Evolutionary conservation across 192 early-diverging fungal species (phyloP), one percentile per base, ranked within the genome.

Genomic region (Phycomyces blakesleeanus): DNA sequence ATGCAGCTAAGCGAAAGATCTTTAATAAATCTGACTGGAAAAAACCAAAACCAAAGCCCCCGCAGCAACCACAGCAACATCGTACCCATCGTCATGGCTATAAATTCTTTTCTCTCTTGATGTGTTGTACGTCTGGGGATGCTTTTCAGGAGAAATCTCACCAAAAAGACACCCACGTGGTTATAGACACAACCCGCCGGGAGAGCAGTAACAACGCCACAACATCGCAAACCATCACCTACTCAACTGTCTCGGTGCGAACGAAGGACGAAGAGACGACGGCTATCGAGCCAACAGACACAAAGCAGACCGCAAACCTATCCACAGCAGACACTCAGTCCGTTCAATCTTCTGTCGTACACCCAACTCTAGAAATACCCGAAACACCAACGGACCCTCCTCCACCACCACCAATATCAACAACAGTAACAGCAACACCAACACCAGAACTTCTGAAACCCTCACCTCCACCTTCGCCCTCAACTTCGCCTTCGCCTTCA

Each of bases 171-270:
- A 1, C 11, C 21, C 52, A 38, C 41, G 29, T 27, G 44, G 12
- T 18, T n/a, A 18, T 18, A 47, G 10, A 49, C 7, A 62, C 41
- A 10, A 15, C 49, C 2, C 60, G 34, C n/a, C 18, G 49, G 11
- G 18, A 47, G 3, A 62, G 49, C 49, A 62, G 60, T 47, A 49
- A 62, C n/a, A 49, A 62, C 29, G 49, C 27, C 25, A 62, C 60
- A 1, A 15, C 60, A 16, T 62, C 60, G 18, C 60, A 62, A 22
- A 62, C 60, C 24, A 62, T 62, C 27, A 62, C 60, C 26, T 62
- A 62, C 51, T 62, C 60, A 9, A 52, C 49, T 22, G 49, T 8
- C 18, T 62, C 60, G 21, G 60, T 62, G 1, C 7, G 44, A 37
- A 14, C 50, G 21, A 62, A 62, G 34, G 60, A 62, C 3, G 59